A percentile compares a stretch with the other conserved stretches of the same genome.
phyloP scores from a whole-genome alignment of 2,329 filamentous ascomycete species.

The Penicillium digitatum region DNA sequence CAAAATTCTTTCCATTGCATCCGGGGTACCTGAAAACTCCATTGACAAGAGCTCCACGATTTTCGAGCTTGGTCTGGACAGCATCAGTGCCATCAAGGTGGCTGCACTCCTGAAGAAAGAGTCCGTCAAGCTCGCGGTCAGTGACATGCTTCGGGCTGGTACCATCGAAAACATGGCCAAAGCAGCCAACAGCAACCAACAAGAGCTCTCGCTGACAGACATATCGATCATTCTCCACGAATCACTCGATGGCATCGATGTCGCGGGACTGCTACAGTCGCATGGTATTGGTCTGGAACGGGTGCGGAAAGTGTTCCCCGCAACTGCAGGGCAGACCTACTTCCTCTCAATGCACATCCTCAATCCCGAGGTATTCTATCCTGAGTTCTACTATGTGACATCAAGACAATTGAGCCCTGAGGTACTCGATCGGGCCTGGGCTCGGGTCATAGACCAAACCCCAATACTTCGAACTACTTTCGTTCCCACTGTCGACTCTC shows the following conservation, averaged over 20 bases:
- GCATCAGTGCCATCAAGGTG: constrained; percentile 85
- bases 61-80: constrained; percentile 84
- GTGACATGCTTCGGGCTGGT: constrained; percentile 64
- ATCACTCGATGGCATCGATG: constrained; percentile 40
- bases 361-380: constrained; percentile 65
- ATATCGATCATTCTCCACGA: constrained; percentile 22
- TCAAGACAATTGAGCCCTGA: constrained; percentile 37
- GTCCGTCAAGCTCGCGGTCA: constrained; percentile 61
- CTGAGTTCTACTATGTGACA: constrained; percentile 63
- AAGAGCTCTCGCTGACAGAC: constrained; percentile 16
- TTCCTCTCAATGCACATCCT: constrained; percentile 69
- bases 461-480: constrained; percentile 69
- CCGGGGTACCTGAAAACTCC: constrained; percentile 54
- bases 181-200: constrained; percentile 16
- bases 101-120: constrained; percentile 63
- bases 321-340: constrained; percentile 72
- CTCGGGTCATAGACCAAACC: constrained; percentile 50
- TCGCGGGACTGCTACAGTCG: constrained; percentile 36
- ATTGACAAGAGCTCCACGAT: constrained; percentile 63
- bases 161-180: constrained; percentile 63
- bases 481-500: constrained; percentile 46
- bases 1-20: constrained; percentile 52
- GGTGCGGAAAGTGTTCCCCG: constrained; percentile 61
- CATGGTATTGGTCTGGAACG: constrained; percentile 44
- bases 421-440: constrained; percentile 59